Evolutionary conservation across 345 rosid genomes (phyloP).

Genomic region (Corchorus olitorius): DNA sequence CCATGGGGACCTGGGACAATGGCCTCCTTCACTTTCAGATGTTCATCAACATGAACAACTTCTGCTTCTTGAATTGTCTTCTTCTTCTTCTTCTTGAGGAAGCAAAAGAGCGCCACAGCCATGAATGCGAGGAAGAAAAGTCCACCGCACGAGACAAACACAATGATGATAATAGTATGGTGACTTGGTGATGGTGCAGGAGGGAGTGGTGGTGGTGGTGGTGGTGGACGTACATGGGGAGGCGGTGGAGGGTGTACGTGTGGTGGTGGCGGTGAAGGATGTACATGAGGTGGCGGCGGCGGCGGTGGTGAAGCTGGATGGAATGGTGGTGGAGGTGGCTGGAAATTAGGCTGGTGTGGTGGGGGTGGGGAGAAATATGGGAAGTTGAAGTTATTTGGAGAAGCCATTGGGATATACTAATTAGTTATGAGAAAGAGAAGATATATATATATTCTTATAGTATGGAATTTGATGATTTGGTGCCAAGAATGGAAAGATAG

Average conservation of each 20-base stretch:
- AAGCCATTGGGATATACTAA: constrained; percentile 15
- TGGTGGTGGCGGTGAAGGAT: constrained; percentile 7
- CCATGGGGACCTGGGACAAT: constrained; percentile 60
- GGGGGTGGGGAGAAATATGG: constrained; percentile 15
- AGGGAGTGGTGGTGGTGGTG: constrained; percentile 1
- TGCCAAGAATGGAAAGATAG: no score
- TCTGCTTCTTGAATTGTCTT: constrained; percentile 35
- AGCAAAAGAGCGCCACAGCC: constrained; percentile 43
- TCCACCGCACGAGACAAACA: constrained; percentile 44
- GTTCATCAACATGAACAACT: constrained; percentile 48
- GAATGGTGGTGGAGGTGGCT: constrained; percentile 9
- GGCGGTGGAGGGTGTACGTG: background rate
- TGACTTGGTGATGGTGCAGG: constrained; percentile 17
- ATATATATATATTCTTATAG: no score
- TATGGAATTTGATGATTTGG: background rate
- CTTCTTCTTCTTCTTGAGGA: constrained; percentile 54
- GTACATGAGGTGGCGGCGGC: background rate
- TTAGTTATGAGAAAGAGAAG: background rate
- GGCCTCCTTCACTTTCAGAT: constrained; percentile 56
- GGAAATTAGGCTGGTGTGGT: background rate
- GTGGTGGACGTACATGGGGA: constrained; percentile 1
- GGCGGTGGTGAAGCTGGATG: constrained; percentile 11
- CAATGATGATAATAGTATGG: constrained; percentile 7
- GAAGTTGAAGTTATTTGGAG: constrained; percentile 16
- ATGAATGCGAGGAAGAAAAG: constrained; percentile 50